A percentile compares a stretch with the other conserved stretches of the same genome.
phyloP scores from a whole-genome alignment of 2,329 filamentous ascomycete species.

The Ophiostoma novo-ulmi region DNA sequence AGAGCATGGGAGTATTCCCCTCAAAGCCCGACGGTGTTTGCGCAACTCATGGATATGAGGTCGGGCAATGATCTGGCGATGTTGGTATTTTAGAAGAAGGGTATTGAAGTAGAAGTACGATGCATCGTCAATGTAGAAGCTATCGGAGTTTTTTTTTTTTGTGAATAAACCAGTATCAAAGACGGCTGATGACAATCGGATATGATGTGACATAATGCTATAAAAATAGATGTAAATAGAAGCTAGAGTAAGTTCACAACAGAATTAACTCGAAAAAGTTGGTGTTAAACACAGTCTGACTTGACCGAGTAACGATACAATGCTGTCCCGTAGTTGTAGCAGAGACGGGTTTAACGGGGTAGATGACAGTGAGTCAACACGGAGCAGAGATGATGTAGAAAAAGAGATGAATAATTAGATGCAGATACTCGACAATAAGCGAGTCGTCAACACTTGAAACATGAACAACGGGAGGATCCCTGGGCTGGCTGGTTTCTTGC shows the following conservation, averaged over 20 bases:
- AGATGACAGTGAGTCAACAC: not conserved
- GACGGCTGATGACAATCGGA: too few relatives aligned
- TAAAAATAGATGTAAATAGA: too few relatives aligned
- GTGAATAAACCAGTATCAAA: too few relatives aligned
- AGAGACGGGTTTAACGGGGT: not conserved
- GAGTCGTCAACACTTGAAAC: conserved; percentile 8
- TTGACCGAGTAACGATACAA: not conserved
- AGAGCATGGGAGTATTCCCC: not conserved
- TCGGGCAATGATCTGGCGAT: not conserved
- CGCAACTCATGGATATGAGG: not conserved
- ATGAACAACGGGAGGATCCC: not conserved
- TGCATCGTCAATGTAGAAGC: too few relatives aligned
- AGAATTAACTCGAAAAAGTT: too few relatives aligned
- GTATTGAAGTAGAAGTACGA: too few relatives aligned
- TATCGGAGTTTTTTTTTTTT: too few relatives aligned
- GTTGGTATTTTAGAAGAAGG: not conserved
- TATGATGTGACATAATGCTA: too few relatives aligned
- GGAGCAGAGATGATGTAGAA: too few relatives aligned
- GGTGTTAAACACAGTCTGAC: not conserved
- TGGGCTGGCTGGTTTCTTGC: not conserved
- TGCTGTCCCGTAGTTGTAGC: conserved; percentile 2
- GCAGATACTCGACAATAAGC: conserved; percentile 2
- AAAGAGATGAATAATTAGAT: not conserved
- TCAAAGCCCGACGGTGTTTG: conserved; percentile 5
- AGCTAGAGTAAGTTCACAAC: too few relatives aligned